Evolutionary conservation across 176 grass and related monocot species (phyloP), one percentile per base, ranked within the genome.

Genomic region (Bromus sterilis): DNA sequence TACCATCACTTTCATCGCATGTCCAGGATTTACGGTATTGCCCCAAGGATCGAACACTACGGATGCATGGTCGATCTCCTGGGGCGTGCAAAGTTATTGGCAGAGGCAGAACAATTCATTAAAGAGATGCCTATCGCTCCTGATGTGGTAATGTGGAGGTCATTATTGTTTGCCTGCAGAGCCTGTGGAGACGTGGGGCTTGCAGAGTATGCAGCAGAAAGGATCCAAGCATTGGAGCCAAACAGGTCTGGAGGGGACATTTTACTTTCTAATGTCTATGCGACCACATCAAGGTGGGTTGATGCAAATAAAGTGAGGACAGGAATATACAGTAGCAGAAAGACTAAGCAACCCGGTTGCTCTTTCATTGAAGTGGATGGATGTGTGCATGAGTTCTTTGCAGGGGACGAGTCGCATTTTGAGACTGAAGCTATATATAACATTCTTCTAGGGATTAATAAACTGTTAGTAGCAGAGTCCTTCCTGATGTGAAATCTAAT

Each of bases 181-280:
- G 72, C 75, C 56, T 90, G 82, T 79, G 77, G 81, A 71, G 75
- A 93, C 35, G 83, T 94, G 66, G 32, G 81, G 80, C 76, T 91
- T 82, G 92, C 95, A 74, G 90, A 94, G 75, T 91, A 87, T 85
- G 81, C 56, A 32, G 80, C 92, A 65, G 62, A 89, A 85, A 97
- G 82, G 84, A 89, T 91, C 65, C 57, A 82, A 76, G 88, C 93
- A 62, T 67, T 94, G 32, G 87, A 97, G 30, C 87, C 87, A 56
- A 85, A 80, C 30, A 90, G 40, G 63, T 81, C 34, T 79, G 92
- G 75, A 40, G 88, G 82, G 26, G 66, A 93, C 51, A 86, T 97
- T 72, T 89, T 97, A 86, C 92, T 97, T 74, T 94, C 95, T 87
- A 94, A 94, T 91, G 77, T 92, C 33, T 97, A 97, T 79, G 95